phyloP scores from a whole-genome alignment of 1,284 basidiomycete genomes.

The Moniliella sp. region DNA sequence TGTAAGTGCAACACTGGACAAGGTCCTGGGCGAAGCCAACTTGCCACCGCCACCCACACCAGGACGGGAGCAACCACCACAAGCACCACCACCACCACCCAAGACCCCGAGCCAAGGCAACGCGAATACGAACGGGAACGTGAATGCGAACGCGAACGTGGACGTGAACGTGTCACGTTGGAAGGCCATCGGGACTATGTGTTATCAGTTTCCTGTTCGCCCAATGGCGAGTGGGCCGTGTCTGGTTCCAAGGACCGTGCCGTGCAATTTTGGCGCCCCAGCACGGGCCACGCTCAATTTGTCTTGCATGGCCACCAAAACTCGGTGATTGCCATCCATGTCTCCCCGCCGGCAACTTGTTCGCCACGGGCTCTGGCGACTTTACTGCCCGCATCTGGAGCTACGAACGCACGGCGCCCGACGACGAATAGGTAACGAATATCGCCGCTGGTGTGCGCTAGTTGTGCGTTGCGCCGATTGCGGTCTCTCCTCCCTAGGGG shows the following conservation, averaged over 20 bases:
- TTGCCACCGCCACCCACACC: slow-evolving; percentile 9
- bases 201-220: slow-evolving; percentile 56
- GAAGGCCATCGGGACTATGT: slow-evolving; percentile 47
- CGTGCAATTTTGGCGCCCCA: slow-evolving; percentile 54
- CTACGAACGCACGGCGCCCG: too few relatives aligned
- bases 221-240: slow-evolving; percentile 67
- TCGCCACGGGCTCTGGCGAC: slow-evolving; percentile 71
- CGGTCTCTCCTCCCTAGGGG: too few relatives aligned
- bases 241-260: slow-evolving; percentile 74
- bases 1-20: slow-evolving; percentile 44
- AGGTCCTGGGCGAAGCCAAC: too few relatives aligned
- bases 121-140: too few relatives aligned
- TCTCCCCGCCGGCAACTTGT: slow-evolving; percentile 51
- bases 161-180: too few relatives aligned
- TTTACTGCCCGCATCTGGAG: too few relatives aligned
- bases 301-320: slow-evolving; percentile 77
- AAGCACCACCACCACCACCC: slow-evolving; percentile 53
- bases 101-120: slow-evolving; percentile 54
- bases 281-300: slow-evolving; percentile 52
- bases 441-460: too few relatives aligned
- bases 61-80: slow-evolving; percentile 30
- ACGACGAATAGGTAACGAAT: too few relatives aligned
- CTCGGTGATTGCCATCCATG: slow-evolving; percentile 65
- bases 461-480: too few relatives aligned
- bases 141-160: too few relatives aligned